Base-by-base conservation (phyloP, 306 rosid species). In the Rosa chinensis region DNA sequence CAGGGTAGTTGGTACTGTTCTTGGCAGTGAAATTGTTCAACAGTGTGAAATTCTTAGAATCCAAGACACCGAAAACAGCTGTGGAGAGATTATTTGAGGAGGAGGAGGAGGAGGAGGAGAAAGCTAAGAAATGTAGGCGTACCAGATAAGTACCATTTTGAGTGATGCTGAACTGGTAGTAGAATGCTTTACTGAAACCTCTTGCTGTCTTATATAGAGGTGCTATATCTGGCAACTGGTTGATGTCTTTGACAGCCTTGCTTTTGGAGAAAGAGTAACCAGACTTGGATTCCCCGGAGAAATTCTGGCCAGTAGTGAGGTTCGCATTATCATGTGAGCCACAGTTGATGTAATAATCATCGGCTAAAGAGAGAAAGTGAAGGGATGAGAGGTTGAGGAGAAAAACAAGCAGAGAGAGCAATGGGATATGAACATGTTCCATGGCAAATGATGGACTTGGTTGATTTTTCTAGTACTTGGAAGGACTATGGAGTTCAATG, bases 91-190 rank as follows among this genome's bases (percentile, higher is more conserved):
- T 66, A 56, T 9, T 32, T 32, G 37, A 32, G 37, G 37, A 2
- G 37, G 37, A 32, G 32, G 1, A 4, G 6, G n/a, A n/a, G n/a
- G 74, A 7, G 0, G 87, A 77, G 44, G 81, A 10, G 79, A 87
- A 87, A 7, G 90, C 74, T 3, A 59, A 82, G 84, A 91, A 91
- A 66, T 91, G 91, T 25, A 89, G 85, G 58, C 91, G 91, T 37
- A 89, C 69, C 48, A 86, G 4, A 78, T 84, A 83, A 63, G 81
- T 76, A n/a, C 78, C 82, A 14, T 0, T 13, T 4, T 76, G 4
- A 1, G 6, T 5, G 39, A 79, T 66, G 0, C 0, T 8, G 80
- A 86, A 84, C 44, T 79, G 0, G 1, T 80, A 87, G 14, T 37
- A 64, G 58, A 81, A 81, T 0, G 58, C 8, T 0, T 11, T 10